Percentiles rank a stretch among this genome's conserved stretches.
Conservation (phyloP, 2,329 filamentous ascomycete genomes). For the Fusarium nisikadoi region DNA sequence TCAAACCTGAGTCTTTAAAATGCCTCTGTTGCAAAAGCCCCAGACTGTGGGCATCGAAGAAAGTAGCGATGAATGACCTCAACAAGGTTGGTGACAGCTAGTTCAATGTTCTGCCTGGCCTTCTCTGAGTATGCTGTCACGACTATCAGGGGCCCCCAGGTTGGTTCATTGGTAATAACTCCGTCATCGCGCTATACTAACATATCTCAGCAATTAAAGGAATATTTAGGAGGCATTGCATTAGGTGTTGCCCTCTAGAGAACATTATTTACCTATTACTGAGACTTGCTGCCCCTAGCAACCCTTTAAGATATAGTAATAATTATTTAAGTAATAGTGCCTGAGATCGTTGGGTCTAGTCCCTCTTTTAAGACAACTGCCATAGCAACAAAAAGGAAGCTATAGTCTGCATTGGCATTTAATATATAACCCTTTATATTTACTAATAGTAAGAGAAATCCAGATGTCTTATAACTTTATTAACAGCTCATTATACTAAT, state of each 20-base stretch:
- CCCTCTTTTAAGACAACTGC: neutral
- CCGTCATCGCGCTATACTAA: too few species aligned
- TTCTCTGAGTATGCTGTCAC: conserved; percentile 18
- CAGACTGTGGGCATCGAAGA: neutral
- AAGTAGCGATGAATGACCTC: conserved; percentile 10
- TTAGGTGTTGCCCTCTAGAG: neutral
- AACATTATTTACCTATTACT: neutral
- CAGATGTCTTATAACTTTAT: neutral
- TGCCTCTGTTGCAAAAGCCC: conserved; percentile 1
- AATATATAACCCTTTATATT: neutral
- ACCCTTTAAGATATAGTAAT: too few species aligned
- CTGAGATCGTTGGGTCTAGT: too few species aligned
- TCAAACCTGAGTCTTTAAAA: conserved; percentile 17
- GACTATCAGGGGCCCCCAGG: conserved; percentile 7
- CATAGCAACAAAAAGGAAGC: neutral
- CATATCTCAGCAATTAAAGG: too few species aligned
- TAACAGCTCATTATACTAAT: too few species aligned
- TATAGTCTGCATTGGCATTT: neutral
- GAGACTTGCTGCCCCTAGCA: accelerated
- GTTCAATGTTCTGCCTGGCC: neutral
- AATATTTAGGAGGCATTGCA: accelerated
- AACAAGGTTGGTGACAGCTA: conserved; percentile 2
- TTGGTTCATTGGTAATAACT: neutral
- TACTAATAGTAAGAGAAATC: neutral
- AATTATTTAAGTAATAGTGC: too few species aligned